These are phyloP conservation scores for Acacia concinna DNA, from an alignment of 331 rosid species.

Conservation along the genomic window DNA sequence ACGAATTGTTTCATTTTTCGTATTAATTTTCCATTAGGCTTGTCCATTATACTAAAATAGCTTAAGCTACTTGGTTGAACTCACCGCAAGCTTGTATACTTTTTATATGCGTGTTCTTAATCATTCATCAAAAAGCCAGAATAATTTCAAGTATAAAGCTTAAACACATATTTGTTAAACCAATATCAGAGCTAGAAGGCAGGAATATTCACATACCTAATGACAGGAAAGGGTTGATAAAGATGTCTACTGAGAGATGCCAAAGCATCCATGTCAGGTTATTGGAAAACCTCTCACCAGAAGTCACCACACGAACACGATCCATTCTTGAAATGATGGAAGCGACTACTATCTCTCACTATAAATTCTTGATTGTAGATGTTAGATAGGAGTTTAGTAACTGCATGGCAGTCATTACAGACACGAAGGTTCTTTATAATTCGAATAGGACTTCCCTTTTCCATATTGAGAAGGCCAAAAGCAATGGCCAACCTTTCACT, in stretches of 20 bases:
- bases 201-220: background rate
- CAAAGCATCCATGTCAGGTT: background rate
- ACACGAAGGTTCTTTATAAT: constrained; percentile 85
- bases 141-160: background rate
- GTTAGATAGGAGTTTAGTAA: constrained; percentile 78
- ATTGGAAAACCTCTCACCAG: constrained; percentile 56
- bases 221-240: background rate
- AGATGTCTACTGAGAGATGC: background rate
- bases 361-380: constrained; percentile 70
- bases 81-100: background rate
- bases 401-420: constrained; percentile 81
- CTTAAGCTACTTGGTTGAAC: background rate
- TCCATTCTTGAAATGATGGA: constrained; percentile 83
- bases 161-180: background rate
- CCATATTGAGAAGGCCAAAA: constrained; percentile 54
- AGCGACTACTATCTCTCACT: constrained; percentile 79
- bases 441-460: constrained; percentile 61
- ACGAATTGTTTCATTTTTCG: background rate
- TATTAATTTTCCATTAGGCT: background rate
- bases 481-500: constrained; percentile 64
- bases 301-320: constrained; percentile 76
- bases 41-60: background rate
- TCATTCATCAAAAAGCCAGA: background rate
- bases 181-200: background rate
- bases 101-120: background rate